A percentile compares a stretch with the other conserved stretches of the same genome.
Conservation (phyloP, 2,329 filamentous ascomycete species). For the Arthrobotrys iridis region DNA sequence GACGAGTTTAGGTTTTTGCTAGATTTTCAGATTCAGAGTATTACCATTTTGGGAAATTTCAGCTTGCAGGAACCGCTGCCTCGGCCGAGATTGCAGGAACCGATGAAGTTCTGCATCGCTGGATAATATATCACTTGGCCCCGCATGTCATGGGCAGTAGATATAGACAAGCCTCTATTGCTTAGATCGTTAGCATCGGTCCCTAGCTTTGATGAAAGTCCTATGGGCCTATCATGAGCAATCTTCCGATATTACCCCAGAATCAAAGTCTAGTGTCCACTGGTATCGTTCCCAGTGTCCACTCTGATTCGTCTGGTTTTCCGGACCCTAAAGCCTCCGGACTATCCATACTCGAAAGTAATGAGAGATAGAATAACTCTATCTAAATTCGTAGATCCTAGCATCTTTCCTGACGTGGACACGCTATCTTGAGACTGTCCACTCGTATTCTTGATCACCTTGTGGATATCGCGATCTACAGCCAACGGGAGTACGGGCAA, state of each 20-base stretch:
- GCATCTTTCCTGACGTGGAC: neutral
- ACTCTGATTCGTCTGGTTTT: neutral
- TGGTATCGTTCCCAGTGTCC: too few species aligned
- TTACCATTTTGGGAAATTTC: neutral
- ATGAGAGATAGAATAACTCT: neutral
- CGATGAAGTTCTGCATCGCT: neutral
- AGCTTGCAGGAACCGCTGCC: neutral
- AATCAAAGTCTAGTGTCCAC: neutral
- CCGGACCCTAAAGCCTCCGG: neutral
- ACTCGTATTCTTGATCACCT: neutral
- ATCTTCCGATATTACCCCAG: slow-evolving; percentile 14
- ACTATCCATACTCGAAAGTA: neutral
- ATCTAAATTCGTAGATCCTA: neutral
- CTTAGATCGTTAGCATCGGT: neutral
- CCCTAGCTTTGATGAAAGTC: neutral
- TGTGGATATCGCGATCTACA: neutral
- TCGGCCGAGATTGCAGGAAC: too few species aligned
- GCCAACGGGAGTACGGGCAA: slow-evolving; percentile 4
- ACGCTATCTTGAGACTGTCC: neutral
- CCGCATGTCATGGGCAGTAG: slow-evolving; percentile 4
- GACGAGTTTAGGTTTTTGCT: too few species aligned
- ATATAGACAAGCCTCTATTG: neutral
- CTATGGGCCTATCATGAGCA: neutral
- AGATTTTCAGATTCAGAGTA: neutral
- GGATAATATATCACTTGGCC: neutral